Evolutionary conservation across 257 asterid species (phyloP), one percentile per base, ranked within the genome.

Genomic region (Voacanga thouarsii): DNA sequence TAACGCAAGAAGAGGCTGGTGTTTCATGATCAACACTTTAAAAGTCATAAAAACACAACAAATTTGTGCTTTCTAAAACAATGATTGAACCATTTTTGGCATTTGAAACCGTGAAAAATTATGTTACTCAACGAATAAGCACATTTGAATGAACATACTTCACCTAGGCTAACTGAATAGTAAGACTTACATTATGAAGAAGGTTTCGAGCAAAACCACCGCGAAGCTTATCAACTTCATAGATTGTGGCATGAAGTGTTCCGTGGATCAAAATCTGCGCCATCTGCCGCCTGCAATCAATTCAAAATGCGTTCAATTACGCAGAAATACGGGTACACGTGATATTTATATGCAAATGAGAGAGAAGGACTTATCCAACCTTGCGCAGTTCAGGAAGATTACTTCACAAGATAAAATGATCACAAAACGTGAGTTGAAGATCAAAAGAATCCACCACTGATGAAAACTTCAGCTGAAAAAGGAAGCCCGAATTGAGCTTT

Each of bases 241-340:
- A 84, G 64, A 84, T 60, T 19, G 85, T 81, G 45, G 72, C 87
- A 81, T 84, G 85, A 75, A 84, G 79, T 0, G 85, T 84, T 12
- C 87, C 87, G 71, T 84, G 87, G 65, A 84, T 81, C 77, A 84
- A 60, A 78, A 84, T 84, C 76, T 78, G 85, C 0, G 87, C 87
- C 87, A 84, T 84, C 76, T 26, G 3, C 47, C n/a, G 63, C 59
- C 75, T 75, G 66, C 33, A 72, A 66, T 16, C 71, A 33, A 67
- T 79, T 50, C 67, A 60, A 60, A 3, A 11, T 60, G 1, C 9
- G 1, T 47, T 47, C 51, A 47, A 47, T 10, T 47, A 10, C 12
- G 51, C 51, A 47, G 51, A 14, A 47, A 8, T 11, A n/a, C n/a
- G n/a, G 14, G 8, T 4, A 10, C 4, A 47, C 0, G 8, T 47